phyloP scores from a whole-genome alignment of 352 stramenopile genomes.

The Detonula confervacea region DNA sequence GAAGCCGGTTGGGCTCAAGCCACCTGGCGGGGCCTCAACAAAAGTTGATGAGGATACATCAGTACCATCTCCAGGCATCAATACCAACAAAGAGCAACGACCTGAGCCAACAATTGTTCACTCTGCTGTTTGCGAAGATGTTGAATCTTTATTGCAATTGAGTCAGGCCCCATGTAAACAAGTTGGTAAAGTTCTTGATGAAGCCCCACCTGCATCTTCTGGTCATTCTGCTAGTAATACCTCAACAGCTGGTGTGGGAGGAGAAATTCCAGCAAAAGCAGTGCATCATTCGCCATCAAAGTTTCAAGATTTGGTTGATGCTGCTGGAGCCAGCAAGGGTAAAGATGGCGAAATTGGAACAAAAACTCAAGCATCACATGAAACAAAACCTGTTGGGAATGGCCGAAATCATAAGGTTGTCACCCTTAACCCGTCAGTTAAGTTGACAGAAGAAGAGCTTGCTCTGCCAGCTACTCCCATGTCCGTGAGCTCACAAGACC shows the following conservation, averaged over 20 bases:
- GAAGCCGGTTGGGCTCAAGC: background rate
- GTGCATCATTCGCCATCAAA: slow-evolving; percentile 8
- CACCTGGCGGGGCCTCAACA: background rate
- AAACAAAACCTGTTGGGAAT: background rate
- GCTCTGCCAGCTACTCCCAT: slow-evolving; percentile 15
- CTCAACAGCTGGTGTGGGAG: background rate
- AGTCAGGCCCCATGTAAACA: slow-evolving; percentile 9
- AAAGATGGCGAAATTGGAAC: slow-evolving; percentile 4
- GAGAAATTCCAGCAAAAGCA: background rate
- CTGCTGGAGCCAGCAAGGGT: slow-evolving; percentile 3
- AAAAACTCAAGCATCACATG: slow-evolving; percentile 4
- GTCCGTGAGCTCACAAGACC: slow-evolving; percentile 10
- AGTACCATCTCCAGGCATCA: background rate
- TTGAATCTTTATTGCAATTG: slow-evolving; percentile 38
- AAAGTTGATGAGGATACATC: slow-evolving; percentile 1
- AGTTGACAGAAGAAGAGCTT: slow-evolving; percentile 1
- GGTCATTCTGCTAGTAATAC: background rate
- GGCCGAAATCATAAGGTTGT: background rate
- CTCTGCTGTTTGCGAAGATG: slow-evolving; percentile 27
- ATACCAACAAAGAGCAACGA: slow-evolving; percentile 1
- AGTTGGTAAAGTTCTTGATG: background rate
- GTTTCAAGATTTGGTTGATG: slow-evolving; percentile 31
- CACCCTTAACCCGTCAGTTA: background rate
- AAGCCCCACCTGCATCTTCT: slow-evolving; percentile 16
- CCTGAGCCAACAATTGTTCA: slow-evolving; percentile 8